phyloP scores from a whole-genome alignment of 495 filamentous ascomycete species.

The Neohortaea acidophila region DNA sequence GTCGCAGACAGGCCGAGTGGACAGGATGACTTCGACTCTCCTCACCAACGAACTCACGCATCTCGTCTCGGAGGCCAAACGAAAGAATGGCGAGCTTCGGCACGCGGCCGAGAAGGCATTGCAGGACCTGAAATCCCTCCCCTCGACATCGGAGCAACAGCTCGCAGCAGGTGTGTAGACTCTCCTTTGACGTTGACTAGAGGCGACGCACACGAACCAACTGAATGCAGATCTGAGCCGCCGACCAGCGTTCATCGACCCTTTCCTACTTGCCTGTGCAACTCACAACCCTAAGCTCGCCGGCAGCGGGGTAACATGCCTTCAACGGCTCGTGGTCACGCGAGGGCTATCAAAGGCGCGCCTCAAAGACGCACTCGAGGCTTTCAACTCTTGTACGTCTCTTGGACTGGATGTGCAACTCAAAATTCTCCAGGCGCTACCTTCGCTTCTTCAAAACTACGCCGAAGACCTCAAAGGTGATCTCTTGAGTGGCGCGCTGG shows the following conservation, averaged over 20 bases:
- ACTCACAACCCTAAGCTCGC: conserved; percentile 81
- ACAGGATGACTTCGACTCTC: conserved; percentile 74
- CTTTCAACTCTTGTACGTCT: conserved; percentile 63
- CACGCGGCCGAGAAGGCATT: conserved; percentile 89
- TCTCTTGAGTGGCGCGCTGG: conserved; percentile 62
- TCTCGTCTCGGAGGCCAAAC: conserved; percentile 87
- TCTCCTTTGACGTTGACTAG: conserved; percentile 6
- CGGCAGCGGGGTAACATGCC: conserved; percentile 66
- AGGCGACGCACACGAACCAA: neutral
- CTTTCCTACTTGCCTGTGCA: conserved; percentile 81
- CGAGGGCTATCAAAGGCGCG: conserved; percentile 56
- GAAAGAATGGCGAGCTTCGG: conserved; percentile 77
- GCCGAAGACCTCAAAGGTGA: conserved; percentile 64
- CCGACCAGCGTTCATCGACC: conserved; percentile 68
- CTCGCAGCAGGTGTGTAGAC: conserved; percentile 64
- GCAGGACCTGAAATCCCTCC: conserved; percentile 70
- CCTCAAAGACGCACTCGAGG: conserved; percentile 70
- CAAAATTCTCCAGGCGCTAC: conserved; percentile 86
- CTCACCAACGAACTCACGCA: conserved; percentile 78
- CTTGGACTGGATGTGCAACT: conserved; percentile 77
- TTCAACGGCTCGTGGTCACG: conserved; percentile 75
- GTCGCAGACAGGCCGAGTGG: too few species aligned
- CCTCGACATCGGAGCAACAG: conserved; percentile 63
- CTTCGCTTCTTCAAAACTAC: conserved; percentile 85
- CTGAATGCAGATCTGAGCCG: conserved; percentile 59